phyloP scores from a whole-genome alignment of 2,329 filamentous ascomycete genomes.

The Epicoccum sorghinum region DNA sequence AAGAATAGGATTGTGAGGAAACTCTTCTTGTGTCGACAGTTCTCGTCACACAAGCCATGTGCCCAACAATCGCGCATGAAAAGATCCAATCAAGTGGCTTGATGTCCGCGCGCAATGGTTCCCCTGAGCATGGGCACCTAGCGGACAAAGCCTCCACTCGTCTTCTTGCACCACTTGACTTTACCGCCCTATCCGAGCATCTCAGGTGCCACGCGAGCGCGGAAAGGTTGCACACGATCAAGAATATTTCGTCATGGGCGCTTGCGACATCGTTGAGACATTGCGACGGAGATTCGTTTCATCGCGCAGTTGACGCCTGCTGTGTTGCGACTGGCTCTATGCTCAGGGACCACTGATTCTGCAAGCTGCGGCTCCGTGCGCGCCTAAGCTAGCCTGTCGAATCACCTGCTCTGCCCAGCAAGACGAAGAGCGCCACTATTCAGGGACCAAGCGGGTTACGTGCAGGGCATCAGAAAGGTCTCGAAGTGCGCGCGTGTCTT shows the following conservation, averaged over 20 bases:
- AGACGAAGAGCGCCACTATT: slow-evolving; percentile 36
- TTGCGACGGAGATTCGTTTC: slow-evolving; percentile 33
- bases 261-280: slow-evolving; percentile 39
- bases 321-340: slow-evolving; percentile 31
- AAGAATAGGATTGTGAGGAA: slow-evolving; percentile 6
- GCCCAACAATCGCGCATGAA: slow-evolving; percentile 7
- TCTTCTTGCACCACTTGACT: slow-evolving; percentile 4
- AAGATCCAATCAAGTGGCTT: slow-evolving; percentile 16
- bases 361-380: slow-evolving; percentile 41
- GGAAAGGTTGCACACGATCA: slow-evolving; percentile 5
- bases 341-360: slow-evolving; percentile 27
- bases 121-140: slow-evolving; percentile 31
- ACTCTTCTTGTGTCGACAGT: slow-evolving; percentile 5
- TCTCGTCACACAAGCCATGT: slow-evolving; percentile 7
- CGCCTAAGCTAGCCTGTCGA: slow-evolving; percentile 32
- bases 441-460: slow-evolving; percentile 42
- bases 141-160: slow-evolving; percentile 24
- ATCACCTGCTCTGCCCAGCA: slow-evolving; percentile 35
- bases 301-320: slow-evolving; percentile 28
- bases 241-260: slow-evolving; percentile 19
- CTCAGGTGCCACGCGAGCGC: slow-evolving; percentile 2
- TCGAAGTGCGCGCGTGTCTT: slow-evolving; percentile 24
- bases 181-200: slow-evolving; percentile 1
- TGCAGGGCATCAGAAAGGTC: slow-evolving; percentile 24
- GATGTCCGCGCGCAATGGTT: slow-evolving; percentile 24